Percentiles rank a stretch among this genome's conserved stretches.
Conservation (phyloP, 2,329 filamentous ascomycete genomes). For the Neopestalotiopsis clavispora region DNA sequence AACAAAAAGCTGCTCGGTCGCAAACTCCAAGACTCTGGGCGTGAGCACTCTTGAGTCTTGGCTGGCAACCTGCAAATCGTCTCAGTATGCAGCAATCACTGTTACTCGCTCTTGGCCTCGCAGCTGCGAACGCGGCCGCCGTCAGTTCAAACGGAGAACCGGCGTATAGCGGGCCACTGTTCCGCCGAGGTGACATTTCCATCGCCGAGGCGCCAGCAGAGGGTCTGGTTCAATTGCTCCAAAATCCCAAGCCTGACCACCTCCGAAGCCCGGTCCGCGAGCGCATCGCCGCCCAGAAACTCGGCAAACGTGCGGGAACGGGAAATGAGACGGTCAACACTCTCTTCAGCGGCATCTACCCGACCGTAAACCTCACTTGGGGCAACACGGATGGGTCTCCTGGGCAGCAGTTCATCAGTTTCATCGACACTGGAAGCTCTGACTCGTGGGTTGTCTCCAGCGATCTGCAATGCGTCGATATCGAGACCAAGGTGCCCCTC, state of each 20-base stretch:
- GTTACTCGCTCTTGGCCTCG: conserved; percentile 4
- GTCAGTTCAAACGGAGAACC: background rate
- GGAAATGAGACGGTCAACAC: conserved; percentile 20
- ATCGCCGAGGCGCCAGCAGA: conserved; percentile 13
- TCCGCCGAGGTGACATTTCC: conserved; percentile 11
- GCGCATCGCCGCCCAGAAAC: conserved; percentile 10
- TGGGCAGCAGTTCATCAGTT: conserved; percentile 26
- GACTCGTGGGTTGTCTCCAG: conserved; percentile 17
- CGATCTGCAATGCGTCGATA: conserved; percentile 15
- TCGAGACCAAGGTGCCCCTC: conserved; percentile 17
- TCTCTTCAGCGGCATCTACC: conserved; percentile 25
- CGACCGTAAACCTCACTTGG: conserved; percentile 26
- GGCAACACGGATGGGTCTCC: conserved; percentile 19
- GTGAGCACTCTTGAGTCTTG: conserved; percentile 6
- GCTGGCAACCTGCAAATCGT: background rate
- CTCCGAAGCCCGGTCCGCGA: conserved; percentile 8
- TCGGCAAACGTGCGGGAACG: conserved; percentile 1
- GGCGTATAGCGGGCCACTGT: background rate
- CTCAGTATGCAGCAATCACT: conserved; percentile 5
- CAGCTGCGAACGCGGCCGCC: conserved; percentile 9
- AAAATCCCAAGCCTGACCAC: conserved; percentile 6
- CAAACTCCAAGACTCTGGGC: background rate
- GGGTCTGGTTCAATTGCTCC: background rate
- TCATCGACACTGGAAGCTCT: conserved; percentile 19
- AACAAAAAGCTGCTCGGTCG: conserved; percentile 4